phyloP scores from a whole-genome alignment of 208 protist species.

The Acanthamoeba lenticulata region DNA sequence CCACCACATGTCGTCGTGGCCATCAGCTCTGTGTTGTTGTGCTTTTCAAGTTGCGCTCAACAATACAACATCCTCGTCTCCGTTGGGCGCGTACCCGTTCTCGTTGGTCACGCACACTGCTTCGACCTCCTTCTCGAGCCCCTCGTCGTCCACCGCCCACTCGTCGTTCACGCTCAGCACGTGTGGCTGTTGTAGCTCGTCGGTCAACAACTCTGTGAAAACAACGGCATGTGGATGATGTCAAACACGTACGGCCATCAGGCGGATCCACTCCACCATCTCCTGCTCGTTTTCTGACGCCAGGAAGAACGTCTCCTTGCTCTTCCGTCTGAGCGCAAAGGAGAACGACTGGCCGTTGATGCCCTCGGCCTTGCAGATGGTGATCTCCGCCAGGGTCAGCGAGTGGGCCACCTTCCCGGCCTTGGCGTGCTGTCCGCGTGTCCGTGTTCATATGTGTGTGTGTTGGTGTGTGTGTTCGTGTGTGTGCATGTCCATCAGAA shows the following conservation, averaged over 20 bases:
- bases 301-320: conserved; percentile 45
- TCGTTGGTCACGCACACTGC: conserved; percentile 42
- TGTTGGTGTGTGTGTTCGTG: neutral
- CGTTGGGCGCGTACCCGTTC: neutral
- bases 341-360: conserved; percentile 18
- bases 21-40: no score
- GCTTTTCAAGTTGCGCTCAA: no score
- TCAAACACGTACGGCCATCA: conserved; percentile 22
- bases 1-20: neutral
- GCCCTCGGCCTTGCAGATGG: conserved; percentile 32
- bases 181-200: neutral
- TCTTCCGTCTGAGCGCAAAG: conserved; percentile 23
- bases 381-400: neutral
- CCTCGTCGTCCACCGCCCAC: conserved; percentile 29
- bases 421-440: neutral
- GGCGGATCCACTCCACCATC: conserved; percentile 49
- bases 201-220: neutral
- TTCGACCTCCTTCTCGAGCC: conserved; percentile 34
- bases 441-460: neutral
- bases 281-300: conserved; percentile 33
- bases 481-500: neutral
- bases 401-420: neutral
- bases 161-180: conserved; percentile 15
- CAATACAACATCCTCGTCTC: no score
- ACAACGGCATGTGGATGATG: neutral